phyloP scores from a whole-genome alignment of 176 grass and related monocot genomes.

The Musa beccarii region DNA sequence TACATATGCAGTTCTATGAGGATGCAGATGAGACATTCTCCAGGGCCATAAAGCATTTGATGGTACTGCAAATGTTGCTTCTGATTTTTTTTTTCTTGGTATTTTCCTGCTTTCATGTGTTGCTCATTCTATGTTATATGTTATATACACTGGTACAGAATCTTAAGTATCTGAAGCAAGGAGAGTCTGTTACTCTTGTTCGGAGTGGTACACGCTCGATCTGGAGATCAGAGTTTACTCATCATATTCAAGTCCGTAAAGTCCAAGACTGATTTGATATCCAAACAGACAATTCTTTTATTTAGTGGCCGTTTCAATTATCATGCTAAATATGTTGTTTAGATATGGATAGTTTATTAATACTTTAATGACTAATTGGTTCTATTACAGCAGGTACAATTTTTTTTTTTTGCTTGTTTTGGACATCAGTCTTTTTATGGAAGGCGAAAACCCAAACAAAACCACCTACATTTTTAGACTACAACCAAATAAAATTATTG shows the following conservation, averaged over 20 bases:
- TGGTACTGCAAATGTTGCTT: constrained; percentile 34
- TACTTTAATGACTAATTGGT: too few relatives aligned
- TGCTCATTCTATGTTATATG: constrained; percentile 21
- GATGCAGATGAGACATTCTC: constrained; percentile 90
- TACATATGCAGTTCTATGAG: constrained; percentile 80
- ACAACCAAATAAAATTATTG: too few relatives aligned
- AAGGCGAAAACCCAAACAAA: too few relatives aligned
- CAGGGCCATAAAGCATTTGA: constrained; percentile 60
- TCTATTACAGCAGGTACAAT: too few relatives aligned
- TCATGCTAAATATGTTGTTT: too few relatives aligned
- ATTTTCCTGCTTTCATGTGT: constrained; percentile 14
- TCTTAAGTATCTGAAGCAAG: constrained; percentile 45
- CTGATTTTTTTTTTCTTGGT: not conserved
- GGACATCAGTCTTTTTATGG: too few relatives aligned
- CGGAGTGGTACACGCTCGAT: constrained; percentile 77
- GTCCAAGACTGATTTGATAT: constrained; percentile 30
- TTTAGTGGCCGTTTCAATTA: too few relatives aligned
- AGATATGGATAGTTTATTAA: too few relatives aligned
- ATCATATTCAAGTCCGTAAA: constrained; percentile 91
- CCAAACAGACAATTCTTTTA: not conserved
- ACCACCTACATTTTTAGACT: too few relatives aligned
- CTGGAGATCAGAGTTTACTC: constrained; percentile 83
- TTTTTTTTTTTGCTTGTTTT: too few relatives aligned
- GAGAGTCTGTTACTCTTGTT: constrained; percentile 82
- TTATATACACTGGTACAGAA: constrained; percentile 28